These are phyloP conservation scores for Lignosus rhinocerotis DNA, from an alignment of 1,284 basidiomycete species.

Conservation along the genomic window DNA sequence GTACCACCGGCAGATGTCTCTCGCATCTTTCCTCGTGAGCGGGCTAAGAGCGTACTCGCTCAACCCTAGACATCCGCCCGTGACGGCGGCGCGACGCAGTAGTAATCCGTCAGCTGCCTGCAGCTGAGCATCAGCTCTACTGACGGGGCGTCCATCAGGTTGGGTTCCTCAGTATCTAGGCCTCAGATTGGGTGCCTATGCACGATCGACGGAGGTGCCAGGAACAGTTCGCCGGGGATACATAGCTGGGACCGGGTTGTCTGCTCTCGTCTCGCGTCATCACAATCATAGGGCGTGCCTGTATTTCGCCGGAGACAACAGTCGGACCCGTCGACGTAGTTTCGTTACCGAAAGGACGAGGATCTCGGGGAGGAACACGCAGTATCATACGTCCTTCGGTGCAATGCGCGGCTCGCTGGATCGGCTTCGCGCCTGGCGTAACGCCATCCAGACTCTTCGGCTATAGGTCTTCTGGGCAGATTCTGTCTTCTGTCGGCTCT, in stretches of 20 bases:
- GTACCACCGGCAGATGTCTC: constrained; percentile 13
- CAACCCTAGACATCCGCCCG: constrained; percentile 12
- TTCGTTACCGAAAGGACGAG: neutral
- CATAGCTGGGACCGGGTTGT: constrained; percentile 13
- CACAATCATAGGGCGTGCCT: neutral
- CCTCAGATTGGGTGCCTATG: too few species aligned
- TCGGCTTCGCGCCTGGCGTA: constrained; percentile 4
- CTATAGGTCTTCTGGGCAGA: neutral
- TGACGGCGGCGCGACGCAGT: constrained; percentile 8
- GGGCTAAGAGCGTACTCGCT: constrained; percentile 17
- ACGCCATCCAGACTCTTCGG: constrained; percentile 11
- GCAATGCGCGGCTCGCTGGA: constrained; percentile 15
- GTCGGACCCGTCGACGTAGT: neutral
- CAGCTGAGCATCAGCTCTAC: too few species aligned
- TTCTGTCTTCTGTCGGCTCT: neutral
- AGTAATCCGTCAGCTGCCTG: too few species aligned
- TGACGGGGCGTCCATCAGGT: too few species aligned
- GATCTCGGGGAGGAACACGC: neutral
- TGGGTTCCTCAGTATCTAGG: too few species aligned
- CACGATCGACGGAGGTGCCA: too few species aligned
- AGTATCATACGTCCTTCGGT: constrained; percentile 3
- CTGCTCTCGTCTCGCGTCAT: neutral
- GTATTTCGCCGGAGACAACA: neutral
- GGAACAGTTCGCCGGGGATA: constrained; percentile 4
- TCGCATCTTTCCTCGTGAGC: constrained; percentile 15